phyloP scores from a whole-genome alignment of 2,329 filamentous ascomycete genomes.

The Stagonosporopsis vannaccii region DNA sequence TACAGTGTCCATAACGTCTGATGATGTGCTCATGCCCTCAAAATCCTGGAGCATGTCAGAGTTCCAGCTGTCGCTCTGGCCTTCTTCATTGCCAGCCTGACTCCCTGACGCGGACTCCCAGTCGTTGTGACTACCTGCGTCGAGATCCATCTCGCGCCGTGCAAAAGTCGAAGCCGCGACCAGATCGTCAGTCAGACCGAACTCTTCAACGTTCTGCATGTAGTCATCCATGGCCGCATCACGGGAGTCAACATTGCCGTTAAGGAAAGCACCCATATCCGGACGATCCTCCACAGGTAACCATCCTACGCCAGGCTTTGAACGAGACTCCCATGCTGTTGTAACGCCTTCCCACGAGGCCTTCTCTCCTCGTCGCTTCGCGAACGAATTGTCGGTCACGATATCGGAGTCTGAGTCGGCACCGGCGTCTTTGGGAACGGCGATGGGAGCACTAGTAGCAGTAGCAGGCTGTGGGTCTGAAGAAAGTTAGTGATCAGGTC shows the following conservation, averaged over 20 bases:
- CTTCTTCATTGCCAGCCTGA: conserved; percentile 20
- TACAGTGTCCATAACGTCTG: conserved; percentile 54
- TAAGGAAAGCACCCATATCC: conserved; percentile 31
- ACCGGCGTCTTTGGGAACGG: background rate
- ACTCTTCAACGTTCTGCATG: conserved; percentile 68
- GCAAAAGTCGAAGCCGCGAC: conserved; percentile 35
- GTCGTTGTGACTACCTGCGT: conserved; percentile 42
- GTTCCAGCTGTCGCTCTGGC: conserved; percentile 50
- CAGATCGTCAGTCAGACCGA: conserved; percentile 47
- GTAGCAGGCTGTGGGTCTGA: conserved; percentile 5
- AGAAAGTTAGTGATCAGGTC: background rate
- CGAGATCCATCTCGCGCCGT: conserved; percentile 45
- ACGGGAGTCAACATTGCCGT: conserved; percentile 28
- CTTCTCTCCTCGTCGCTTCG: conserved; percentile 35
- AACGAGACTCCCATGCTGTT: conserved; percentile 43
- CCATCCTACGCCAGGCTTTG: conserved; percentile 49
- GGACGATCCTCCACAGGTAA: conserved; percentile 32
- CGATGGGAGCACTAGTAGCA: background rate
- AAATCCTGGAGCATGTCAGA: conserved; percentile 56
- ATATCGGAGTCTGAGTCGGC: conserved; percentile 21
- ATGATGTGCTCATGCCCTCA: conserved; percentile 59
- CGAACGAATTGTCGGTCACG: conserved; percentile 32
- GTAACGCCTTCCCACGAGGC: conserved; percentile 41
- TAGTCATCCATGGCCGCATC: conserved; percentile 69
- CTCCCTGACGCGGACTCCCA: conserved; percentile 34